Evolutionary conservation across 1,139 yeast species (phyloP).

Genomic region (Candida neerlandica): DNA sequence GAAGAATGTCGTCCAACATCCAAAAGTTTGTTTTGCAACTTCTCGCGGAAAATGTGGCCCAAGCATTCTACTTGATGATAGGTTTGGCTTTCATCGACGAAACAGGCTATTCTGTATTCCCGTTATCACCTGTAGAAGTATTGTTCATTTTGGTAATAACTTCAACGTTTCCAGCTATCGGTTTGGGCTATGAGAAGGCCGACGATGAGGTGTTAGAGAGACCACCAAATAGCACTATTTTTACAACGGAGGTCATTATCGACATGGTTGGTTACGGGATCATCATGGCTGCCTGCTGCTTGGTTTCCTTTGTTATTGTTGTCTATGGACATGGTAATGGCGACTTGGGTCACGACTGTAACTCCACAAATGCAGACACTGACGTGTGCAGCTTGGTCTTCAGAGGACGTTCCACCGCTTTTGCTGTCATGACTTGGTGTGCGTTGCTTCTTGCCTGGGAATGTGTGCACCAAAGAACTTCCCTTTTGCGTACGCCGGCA

Average conservation of each 20-base stretch:
- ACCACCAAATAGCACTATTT: constrained; percentile 67
- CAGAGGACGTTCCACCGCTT: constrained; percentile 78
- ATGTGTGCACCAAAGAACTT: constrained; percentile 74
- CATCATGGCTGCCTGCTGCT: constrained; percentile 73
- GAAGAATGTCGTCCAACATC: constrained; percentile 79
- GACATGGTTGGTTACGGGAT: constrained; percentile 80
- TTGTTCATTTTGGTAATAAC: constrained; percentile 81
- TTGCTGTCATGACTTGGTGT: constrained; percentile 91
- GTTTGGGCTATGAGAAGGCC: constrained; percentile 49
- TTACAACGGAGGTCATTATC: constrained; percentile 67
- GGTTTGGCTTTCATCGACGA: constrained; percentile 71
- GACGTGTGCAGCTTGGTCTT: constrained; percentile 65
- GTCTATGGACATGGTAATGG: constrained; percentile 72
- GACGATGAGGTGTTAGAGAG: constrained; percentile 42
- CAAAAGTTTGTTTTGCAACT: constrained; percentile 80
- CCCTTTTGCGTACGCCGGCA: constrained; percentile 77
- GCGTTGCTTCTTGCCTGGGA: constrained; percentile 89
- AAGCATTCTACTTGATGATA: constrained; percentile 68
- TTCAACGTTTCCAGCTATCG: constrained; percentile 85
- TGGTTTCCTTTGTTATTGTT: constrained; percentile 65
- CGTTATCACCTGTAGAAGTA: constrained; percentile 78
- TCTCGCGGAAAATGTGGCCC: constrained; percentile 78
- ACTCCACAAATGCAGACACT: constrained; percentile 26
- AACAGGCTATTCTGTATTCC: constrained; percentile 67
- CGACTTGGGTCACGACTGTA: constrained; percentile 67